Percentiles rank a stretch among this genome's conserved stretches.
Conservation (phyloP, 192 early-diverging fungal genomes). For the Backusella morwellensis region DNA sequence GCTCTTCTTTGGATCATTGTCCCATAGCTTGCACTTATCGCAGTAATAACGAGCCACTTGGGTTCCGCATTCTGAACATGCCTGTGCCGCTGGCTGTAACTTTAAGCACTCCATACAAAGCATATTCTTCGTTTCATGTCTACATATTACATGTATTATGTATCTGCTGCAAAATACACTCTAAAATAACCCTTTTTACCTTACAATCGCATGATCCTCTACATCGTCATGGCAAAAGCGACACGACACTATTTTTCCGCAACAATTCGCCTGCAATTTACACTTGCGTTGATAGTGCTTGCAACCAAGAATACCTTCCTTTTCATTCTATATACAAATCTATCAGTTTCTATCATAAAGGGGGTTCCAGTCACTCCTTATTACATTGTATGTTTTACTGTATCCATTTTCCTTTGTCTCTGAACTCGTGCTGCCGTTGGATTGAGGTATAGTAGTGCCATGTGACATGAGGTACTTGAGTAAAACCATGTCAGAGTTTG, state of each 20-base stretch:
- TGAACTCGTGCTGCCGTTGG: slow-evolving; percentile 13
- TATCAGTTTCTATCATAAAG: too few species aligned
- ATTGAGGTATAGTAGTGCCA: neutral
- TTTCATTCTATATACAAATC: slow-evolving; percentile 44
- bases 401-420: slow-evolving; percentile 41
- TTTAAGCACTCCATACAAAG: slow-evolving; percentile 90
- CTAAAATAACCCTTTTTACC: slow-evolving; percentile 44
- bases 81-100: slow-evolving; percentile 75
- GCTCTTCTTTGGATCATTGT: slow-evolving; percentile 74
- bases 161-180: too few species aligned
- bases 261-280: slow-evolving; percentile 80
- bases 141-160: neutral
- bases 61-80: slow-evolving; percentile 69
- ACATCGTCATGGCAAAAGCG: slow-evolving; percentile 83
- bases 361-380: neutral
- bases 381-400: slow-evolving; percentile 5
- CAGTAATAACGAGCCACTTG: slow-evolving; percentile 83
- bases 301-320: slow-evolving; percentile 61
- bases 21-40: slow-evolving; percentile 87
- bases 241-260: slow-evolving; percentile 75
- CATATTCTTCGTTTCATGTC: slow-evolving; percentile 70
- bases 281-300: slow-evolving; percentile 73
- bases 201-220: slow-evolving; percentile 69
- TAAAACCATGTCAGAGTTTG: neutral
- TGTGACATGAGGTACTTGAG: slow-evolving; percentile 19